Conservation (phyloP, 306 rosid species). For the Pyrus pyrifolia region DNA sequence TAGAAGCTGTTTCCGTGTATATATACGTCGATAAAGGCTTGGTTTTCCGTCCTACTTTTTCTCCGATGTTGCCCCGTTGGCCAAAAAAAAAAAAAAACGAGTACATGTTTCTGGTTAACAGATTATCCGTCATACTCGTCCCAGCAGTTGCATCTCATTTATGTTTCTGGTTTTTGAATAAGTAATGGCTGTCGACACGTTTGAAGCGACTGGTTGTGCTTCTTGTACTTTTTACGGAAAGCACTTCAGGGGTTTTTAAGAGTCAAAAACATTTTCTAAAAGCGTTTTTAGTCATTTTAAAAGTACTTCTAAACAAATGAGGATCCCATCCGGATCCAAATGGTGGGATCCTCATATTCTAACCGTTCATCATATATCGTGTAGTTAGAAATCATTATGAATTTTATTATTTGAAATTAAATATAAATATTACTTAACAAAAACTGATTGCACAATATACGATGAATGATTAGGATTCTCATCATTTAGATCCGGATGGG, state of each 20-base stretch:
- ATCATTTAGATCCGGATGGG: no score
- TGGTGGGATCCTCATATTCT: no score
- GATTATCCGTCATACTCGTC: neutral
- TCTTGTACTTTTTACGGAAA: no score
- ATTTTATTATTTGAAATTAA: no score
- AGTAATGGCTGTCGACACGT: neutral
- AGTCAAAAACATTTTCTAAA: no score
- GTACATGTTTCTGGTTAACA: neutral
- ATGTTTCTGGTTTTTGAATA: neutral
- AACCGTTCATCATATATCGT: no score
- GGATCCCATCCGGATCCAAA: no score
- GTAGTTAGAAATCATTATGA: no score
- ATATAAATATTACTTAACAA: fast-evolving
- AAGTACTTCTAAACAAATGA: no score
- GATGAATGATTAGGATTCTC: fast-evolving
- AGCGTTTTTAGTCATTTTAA: fast-evolving
- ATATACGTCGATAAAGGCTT: slow-evolving; percentile 17
- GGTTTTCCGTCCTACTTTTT: neutral
- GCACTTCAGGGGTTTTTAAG: no score
- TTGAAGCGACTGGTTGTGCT: neutral
- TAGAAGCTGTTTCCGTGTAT: slow-evolving; percentile 19
- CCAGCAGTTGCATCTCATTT: neutral
- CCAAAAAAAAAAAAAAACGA: neutral
- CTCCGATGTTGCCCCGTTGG: neutral
- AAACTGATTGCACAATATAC: no score